These are phyloP conservation scores for Eutrema japonicum DNA, from an alignment of 345 rosid species.

Conservation along the genomic window DNA sequence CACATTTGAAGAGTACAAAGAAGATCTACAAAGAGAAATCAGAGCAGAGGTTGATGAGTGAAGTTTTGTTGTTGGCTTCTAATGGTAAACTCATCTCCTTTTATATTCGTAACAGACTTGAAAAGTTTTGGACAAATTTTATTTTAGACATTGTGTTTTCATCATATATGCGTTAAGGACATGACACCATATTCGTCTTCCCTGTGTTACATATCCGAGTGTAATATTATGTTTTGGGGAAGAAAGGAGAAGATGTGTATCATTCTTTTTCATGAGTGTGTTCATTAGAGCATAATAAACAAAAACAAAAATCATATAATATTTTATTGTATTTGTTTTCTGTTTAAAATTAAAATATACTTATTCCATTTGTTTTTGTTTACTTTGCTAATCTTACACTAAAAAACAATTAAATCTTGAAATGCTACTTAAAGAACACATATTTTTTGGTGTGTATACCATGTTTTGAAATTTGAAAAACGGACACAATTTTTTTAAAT, in stretches of 20 bases:
- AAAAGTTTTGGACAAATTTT: slow-evolving; percentile 31
- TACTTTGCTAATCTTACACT: no score
- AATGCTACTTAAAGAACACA: no score
- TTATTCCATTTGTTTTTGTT: no score
- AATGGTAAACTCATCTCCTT: slow-evolving; percentile 34
- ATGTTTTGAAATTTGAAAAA: no score
- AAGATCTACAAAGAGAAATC: slow-evolving; percentile 77
- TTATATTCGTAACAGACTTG: slow-evolving; percentile 19
- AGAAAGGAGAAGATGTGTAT: slow-evolving; percentile 15
- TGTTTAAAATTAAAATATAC: no score
- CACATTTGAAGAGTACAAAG: slow-evolving; percentile 84
- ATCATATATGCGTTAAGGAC: slow-evolving; percentile 24
- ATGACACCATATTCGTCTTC: slow-evolving; percentile 17
- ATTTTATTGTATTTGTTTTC: no score
- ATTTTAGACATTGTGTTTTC: slow-evolving; percentile 17
- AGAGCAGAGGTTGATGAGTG: slow-evolving; percentile 78
- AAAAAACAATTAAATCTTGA: no score
- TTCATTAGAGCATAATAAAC: slow-evolving; percentile 19
- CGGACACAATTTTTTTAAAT: no score
- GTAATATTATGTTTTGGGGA: slow-evolving; percentile 30
- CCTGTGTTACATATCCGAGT: slow-evolving; percentile 28
- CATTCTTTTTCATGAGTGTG: background rate
- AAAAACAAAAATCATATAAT: no score
- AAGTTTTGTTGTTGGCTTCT: slow-evolving; percentile 39
- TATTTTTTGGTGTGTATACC: no score